Base-by-base conservation (phyloP, 2,329 filamentous ascomycete species). In the Neophaeococcomyces mojaviensis region DNA sequence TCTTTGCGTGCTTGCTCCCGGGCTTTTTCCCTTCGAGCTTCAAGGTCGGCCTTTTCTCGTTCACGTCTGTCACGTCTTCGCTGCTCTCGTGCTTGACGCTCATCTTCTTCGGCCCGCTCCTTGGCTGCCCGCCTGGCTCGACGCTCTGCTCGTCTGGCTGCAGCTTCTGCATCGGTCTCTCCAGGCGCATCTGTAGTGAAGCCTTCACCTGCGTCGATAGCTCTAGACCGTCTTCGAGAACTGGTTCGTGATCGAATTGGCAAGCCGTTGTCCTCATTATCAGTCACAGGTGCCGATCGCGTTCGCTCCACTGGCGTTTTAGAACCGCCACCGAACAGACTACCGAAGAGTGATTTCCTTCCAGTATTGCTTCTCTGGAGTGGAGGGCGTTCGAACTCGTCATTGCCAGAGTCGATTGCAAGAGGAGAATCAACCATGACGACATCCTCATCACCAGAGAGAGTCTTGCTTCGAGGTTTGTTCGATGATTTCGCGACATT, bases 121-220 rank as follows among this genome's bases (percentile, higher is more conserved):
- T 66, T 61, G 37, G 61, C 59, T 50, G 69, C 55, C 54, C 73
- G 74, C 42, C 71, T 74, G 1, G 78, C 73, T 46, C 74, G 76
- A n/a, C 82, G 78, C 47, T 79, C 79, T 24, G 77, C 78, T 36
- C 74, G 74, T 39, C 79, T 75, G 18, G 76, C 78, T 60, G 85
- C 82, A 20, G 72, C 68, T 10, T 82, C 78, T 24, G 72, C 69
- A 13, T 81, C 78, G 2, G 74, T 68, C 44, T 69, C 69, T 19
- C 55, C 63, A 32, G 71, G 70, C 22, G 73, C 74, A 12, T 68
- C 66, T 2, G 65, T 66, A 3, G 59, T 61, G 40, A 67, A 62
- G 2, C 62, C 72, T 32, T 78, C 77, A 33, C 62, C 67, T 47
- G 71, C 73, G 18, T 33, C 36, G 6, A 65, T 68, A 32, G 76